Evolutionary conservation across 495 filamentous ascomycete species (phyloP), one percentile per base, ranked within the genome.

Genomic region (Podospora fimiseda): DNA sequence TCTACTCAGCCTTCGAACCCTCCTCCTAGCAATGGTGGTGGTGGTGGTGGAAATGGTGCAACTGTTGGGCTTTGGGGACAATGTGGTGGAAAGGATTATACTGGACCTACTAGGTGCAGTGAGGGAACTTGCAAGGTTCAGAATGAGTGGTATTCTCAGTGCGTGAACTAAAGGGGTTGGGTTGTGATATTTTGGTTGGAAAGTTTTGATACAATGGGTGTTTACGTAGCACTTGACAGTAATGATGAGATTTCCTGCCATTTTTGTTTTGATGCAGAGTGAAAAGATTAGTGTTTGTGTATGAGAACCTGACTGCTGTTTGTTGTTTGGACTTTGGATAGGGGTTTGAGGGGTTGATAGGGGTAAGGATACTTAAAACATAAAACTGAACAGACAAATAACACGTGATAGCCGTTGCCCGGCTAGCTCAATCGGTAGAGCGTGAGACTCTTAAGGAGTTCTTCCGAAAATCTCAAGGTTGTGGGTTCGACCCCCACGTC

Each of bases 381-480:
- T n/a, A 33, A 33, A 33, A 33, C 11, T 11, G 11, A 33, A 11
- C 27, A 6, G 27, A 33, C 27, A 6, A 33, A 33, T 33, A 33
- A 33, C 27, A 33, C 5, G 5, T 11, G 6, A 6, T 33, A 33
- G 27, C 27, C 27, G 27, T 33, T 11, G 61, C 61, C 59, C 59
- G 65, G 80, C 79, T 86, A 85, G 81, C 81, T 86, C 82, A 85
- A 84, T 86, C 81, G 81, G 81, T 82, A 84, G 82, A 85, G 82
- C 82, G 82, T 84, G 77, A 83, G 82, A 85, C 82, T 85, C 80
- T 85, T 85, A 84, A 83, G 33, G 37, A 50, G 33, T 50, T 33
- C 48, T 40, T 19, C 48, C 14, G 23, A 18, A 16, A 18, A 50
- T 50, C 48, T 50, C 33, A 50, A 50, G 48, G 48, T 50, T 40